Conservation (phyloP, 2,329 filamentous ascomycete species). For the Cladophialophora exuberans region DNA sequence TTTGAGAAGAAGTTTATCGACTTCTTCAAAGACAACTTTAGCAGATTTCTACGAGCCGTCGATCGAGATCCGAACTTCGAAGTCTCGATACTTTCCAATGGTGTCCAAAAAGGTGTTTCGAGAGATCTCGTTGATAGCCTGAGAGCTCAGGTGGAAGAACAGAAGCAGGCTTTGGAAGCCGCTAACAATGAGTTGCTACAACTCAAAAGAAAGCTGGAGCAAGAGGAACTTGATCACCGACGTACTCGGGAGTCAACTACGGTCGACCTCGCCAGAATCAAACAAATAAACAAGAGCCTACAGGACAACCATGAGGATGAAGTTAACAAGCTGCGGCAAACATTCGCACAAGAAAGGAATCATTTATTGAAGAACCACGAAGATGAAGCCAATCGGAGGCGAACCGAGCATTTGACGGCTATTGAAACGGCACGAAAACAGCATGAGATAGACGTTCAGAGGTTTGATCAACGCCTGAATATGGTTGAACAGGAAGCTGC, state of each 20-base stretch:
- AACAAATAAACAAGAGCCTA: conserved; percentile 70
- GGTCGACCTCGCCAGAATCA: conserved; percentile 61
- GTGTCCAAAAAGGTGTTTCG: conserved; percentile 87
- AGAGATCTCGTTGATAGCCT: conserved; percentile 87
- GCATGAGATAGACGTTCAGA: conserved; percentile 51
- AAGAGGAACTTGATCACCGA: conserved; percentile 74
- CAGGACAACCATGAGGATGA: conserved; percentile 72
- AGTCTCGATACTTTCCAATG: conserved; percentile 76
- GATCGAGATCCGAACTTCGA: conserved; percentile 90
- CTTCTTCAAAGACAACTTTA: conserved; percentile 95
- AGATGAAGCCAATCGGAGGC: conserved; percentile 37
- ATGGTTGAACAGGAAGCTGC: conserved; percentile 28
- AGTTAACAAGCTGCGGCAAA: conserved; percentile 53
- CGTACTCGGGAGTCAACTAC: conserved; percentile 63
- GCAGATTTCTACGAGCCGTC: conserved; percentile 78
- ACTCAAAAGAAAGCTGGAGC: conserved; percentile 61
- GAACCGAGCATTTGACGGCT: conserved; percentile 53
- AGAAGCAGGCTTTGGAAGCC: conserved; percentile 62
- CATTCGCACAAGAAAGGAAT: conserved; percentile 34
- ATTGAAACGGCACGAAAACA: conserved; percentile 48
- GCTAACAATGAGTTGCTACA: conserved; percentile 60
- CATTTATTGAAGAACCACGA: conserved; percentile 27
- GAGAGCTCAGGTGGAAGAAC: conserved; percentile 75
- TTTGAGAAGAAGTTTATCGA: conserved; percentile 88
- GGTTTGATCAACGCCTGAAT: conserved; percentile 53